These are phyloP conservation scores for Rugonectria rugulosa DNA, from an alignment of 2,329 filamentous ascomycete species.

Conservation along the genomic window DNA sequence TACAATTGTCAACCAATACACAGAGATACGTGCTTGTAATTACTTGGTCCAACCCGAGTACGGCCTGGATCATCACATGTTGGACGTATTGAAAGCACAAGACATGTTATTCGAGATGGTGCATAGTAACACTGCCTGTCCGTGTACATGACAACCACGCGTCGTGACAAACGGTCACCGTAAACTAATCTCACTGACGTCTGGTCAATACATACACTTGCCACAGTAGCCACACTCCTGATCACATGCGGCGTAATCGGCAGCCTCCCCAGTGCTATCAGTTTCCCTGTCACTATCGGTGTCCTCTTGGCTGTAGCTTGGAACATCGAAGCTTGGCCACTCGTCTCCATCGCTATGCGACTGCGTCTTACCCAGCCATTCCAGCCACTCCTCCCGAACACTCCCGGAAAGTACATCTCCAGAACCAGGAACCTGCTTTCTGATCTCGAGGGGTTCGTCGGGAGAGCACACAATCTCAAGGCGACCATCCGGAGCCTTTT, in stretches of 20 bases:
- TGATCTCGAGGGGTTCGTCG: slow-evolving; percentile 33
- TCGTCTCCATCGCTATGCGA: background rate
- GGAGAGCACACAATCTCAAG: slow-evolving; percentile 35
- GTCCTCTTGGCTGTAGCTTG: background rate
- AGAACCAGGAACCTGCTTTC: slow-evolving; percentile 32
- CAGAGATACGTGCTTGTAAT: too few relatives aligned
- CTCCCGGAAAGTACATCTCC: slow-evolving; percentile 33
- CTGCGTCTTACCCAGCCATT: slow-evolving; percentile 28
- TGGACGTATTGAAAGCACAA: too few relatives aligned
- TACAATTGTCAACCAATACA: too few relatives aligned
- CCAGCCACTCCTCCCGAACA: slow-evolving; percentile 34
- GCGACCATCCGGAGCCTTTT: slow-evolving; percentile 20
- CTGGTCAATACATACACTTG: slow-evolving; percentile 30
- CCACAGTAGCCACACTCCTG: slow-evolving; percentile 42
- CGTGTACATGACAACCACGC: too few relatives aligned
- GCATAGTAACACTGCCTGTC: too few relatives aligned
- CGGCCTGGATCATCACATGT: too few relatives aligned
- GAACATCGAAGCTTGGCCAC: too few relatives aligned
- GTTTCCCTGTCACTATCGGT: background rate
- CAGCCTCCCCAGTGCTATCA: slow-evolving; percentile 19
- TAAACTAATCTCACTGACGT: too few relatives aligned
- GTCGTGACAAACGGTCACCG: too few relatives aligned
- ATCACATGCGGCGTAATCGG: slow-evolving; percentile 39
- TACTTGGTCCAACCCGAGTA: too few relatives aligned
- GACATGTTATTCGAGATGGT: too few relatives aligned